phyloP scores from a whole-genome alignment of 495 filamentous ascomycete species.

The Oleoguttula mirabilis region DNA sequence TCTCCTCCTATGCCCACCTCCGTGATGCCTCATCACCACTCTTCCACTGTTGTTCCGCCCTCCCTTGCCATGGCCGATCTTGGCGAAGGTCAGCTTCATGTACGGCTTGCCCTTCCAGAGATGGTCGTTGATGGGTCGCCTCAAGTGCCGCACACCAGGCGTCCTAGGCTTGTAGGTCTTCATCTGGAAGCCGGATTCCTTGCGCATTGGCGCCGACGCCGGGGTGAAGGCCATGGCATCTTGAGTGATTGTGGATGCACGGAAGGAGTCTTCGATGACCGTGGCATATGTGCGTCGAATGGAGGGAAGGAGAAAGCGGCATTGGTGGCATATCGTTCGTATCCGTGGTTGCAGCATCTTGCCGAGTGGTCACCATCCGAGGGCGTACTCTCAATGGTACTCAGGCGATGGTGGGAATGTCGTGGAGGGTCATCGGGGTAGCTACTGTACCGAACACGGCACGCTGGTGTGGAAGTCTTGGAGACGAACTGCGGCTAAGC shows the following conservation, averaged over 20 bases:
- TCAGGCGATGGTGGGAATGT: too few species aligned
- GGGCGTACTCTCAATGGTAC: too few species aligned
- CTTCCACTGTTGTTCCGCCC: slow-evolving; percentile 78
- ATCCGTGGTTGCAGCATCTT: slow-evolving; percentile 20
- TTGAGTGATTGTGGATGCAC: slow-evolving; percentile 20
- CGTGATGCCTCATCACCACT: slow-evolving; percentile 79
- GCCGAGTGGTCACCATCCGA: too few species aligned
- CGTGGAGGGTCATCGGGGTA: too few species aligned
- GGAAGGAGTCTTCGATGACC: slow-evolving; percentile 27
- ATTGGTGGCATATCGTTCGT: slow-evolving; percentile 15
- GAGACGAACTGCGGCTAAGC: too few species aligned
- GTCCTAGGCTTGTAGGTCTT: slow-evolving; percentile 90
- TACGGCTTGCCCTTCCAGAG: slow-evolving; percentile 86
- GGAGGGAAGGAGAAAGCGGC: slow-evolving; percentile 29
- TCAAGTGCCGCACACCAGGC: slow-evolving; percentile 83
- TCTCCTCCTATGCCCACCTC: slow-evolving; percentile 79
- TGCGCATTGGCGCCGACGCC: slow-evolving; percentile 20
- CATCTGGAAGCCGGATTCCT: slow-evolving; percentile 38
- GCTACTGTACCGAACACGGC: too few species aligned
- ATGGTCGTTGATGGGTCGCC: slow-evolving; percentile 86
- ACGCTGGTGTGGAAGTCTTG: too few species aligned
- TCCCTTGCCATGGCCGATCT: slow-evolving; percentile 83
- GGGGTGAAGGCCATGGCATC: slow-evolving; percentile 25
- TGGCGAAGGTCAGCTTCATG: slow-evolving; percentile 70
- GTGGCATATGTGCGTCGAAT: slow-evolving; percentile 46